Base-by-base conservation (phyloP, 1,284 basidiomycete species). In the Lignosus rhinocerotis region DNA sequence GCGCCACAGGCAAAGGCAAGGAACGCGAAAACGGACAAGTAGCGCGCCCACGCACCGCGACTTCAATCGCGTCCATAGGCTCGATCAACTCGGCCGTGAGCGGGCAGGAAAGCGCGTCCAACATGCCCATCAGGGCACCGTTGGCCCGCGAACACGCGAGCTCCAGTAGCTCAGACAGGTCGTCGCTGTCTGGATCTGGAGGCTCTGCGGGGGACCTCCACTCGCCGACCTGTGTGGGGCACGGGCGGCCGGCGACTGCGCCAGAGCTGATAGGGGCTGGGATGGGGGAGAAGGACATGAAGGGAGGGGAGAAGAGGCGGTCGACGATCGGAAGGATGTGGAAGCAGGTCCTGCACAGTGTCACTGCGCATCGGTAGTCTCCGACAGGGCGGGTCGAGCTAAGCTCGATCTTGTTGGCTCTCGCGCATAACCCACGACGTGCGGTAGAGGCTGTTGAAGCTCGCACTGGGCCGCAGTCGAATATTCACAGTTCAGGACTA, bases 281-380 rank as follows among this genome's bases (percentile, higher is more conserved):
- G 4, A 50, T n/a, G 2, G 58, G 19, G 48, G 48, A 31, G 21
- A 30, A 30, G 21, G 43, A 12, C 10, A 12, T 4, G 21, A 14
- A n/a, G 21, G 43, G 11, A 10, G 16, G 30, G 8, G 43, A 30
- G 17, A 6, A 30, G 12, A 45, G 43, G 21, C 43, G 55, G 14
- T 19, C 45, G 52, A 53, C 61, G 53, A 51, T 65, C 21, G 59
- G 61, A 47, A 36, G 59, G 14, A 38, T 61, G 50, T 65, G 64
- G 64, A 59, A 53, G 61, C 59, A 55, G 38, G 61, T 65, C 53
- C 53, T 63, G 61, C 59, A 59, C 34, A 63, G 61, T 51, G 61
- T 65, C 45, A 53, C 56, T n/a, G 44, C 32, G 41, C 58, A 56
- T 21, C 53, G 63, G 16, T 62, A 60, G 49, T n/a, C 44, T 19